phyloP scores from a whole-genome alignment of 2,329 filamentous ascomycete species.

The Cladophialophora bantiana region DNA sequence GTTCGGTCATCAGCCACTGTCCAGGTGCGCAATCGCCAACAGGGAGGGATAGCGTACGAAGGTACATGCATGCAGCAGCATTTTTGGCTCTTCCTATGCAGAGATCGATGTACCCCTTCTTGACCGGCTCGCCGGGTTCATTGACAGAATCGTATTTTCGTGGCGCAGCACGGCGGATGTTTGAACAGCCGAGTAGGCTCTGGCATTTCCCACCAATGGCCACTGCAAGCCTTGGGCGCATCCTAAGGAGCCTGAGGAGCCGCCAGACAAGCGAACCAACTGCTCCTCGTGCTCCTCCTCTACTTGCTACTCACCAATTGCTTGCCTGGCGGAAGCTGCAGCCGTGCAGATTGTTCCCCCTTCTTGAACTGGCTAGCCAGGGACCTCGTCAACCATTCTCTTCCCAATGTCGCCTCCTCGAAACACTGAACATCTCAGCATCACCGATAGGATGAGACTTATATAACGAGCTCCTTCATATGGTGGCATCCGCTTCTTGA shows the following conservation, averaged over 20 bases:
- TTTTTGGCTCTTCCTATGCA: not conserved
- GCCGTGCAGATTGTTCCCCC: constrained; percentile 20
- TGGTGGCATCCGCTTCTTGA: not conserved
- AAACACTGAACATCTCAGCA: constrained; percentile 1
- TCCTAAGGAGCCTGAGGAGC: not conserved
- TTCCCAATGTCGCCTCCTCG: constrained; percentile 16
- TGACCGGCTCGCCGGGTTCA: not conserved
- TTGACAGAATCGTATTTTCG: constrained; percentile 17
- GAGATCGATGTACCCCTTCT: not conserved
- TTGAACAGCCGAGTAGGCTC: constrained; percentile 16
- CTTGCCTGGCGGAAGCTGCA: constrained; percentile 7
- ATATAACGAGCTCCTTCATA: constrained; percentile 7
- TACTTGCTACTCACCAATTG: constrained; percentile 2
- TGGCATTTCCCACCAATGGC: constrained; percentile 17
- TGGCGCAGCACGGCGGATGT: constrained; percentile 21
- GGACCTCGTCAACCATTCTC: constrained; percentile 9
- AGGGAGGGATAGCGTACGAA: constrained; percentile 17
- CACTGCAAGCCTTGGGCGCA: not conserved
- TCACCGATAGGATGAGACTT: not conserved
- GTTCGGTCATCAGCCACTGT: constrained; percentile 19
- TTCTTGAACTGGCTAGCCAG: constrained; percentile 20
- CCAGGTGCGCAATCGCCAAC: not conserved
- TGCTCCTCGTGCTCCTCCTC: constrained; percentile 13
- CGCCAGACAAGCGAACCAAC: constrained; percentile 15
- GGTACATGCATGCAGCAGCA: constrained; percentile 9